These are phyloP conservation scores for Myochromella boudieri DNA, from an alignment of 768 basidiomycete genomes.

Conservation along the genomic window DNA sequence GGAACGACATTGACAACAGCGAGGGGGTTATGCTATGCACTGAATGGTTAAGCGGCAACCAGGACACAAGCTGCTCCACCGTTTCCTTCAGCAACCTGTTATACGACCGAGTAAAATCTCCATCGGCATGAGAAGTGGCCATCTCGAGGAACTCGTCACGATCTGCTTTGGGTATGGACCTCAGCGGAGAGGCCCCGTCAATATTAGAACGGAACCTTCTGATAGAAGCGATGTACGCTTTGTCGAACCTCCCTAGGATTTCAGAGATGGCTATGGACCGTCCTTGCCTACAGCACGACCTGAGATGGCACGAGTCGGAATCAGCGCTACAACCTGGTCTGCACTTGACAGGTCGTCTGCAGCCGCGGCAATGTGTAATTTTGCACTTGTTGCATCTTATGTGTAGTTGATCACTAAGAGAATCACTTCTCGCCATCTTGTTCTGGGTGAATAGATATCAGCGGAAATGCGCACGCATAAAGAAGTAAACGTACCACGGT, in stretches of 20 bases:
- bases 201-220: background rate
- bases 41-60: slow-evolving; percentile 4
- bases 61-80: background rate
- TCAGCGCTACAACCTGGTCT: slow-evolving; percentile 2
- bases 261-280: slow-evolving; percentile 16
- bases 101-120: background rate
- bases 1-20: slow-evolving; percentile 6
- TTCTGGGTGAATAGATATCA: too few species aligned
- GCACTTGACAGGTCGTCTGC: slow-evolving; percentile 5
- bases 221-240: background rate
- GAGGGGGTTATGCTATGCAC: background rate
- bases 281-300: slow-evolving; percentile 12
- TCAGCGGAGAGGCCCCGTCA: too few species aligned
- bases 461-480: too few species aligned
- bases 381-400: slow-evolving; percentile 9
- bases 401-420: slow-evolving; percentile 7
- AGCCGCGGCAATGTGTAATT: slow-evolving; percentile 14
- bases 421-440: too few species aligned
- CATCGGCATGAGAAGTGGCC: background rate
- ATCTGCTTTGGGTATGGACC: slow-evolving; percentile 1
- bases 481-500: too few species aligned
- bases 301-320: slow-evolving; percentile 1
- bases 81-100: background rate
- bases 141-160: slow-evolving; percentile 3
- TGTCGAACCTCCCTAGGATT: slow-evolving; percentile 14